A percentile compares a stretch with the other conserved stretches of the same genome.
phyloP scores from a whole-genome alignment of 2,329 filamentous ascomycete species.

The Cladosporium halotolerans region DNA sequence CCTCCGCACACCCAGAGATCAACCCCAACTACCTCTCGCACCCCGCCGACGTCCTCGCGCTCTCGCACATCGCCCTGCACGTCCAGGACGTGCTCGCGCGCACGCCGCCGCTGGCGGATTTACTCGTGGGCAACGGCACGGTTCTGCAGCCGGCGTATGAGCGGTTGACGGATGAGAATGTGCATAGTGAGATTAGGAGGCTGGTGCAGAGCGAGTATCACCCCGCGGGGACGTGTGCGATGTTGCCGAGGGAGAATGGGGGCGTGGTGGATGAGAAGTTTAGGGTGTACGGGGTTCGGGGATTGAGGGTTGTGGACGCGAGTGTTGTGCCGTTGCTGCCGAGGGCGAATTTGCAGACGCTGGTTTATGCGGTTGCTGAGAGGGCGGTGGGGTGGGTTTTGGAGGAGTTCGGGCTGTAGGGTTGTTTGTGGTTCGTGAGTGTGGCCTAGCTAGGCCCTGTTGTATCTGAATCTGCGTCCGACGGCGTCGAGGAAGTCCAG shows the following conservation, averaged over 20 bases:
- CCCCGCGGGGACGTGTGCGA: slow-evolving; percentile 12
- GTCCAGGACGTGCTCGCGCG: not conserved
- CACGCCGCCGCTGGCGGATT: not conserved
- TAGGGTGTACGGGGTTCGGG: slow-evolving; percentile 31
- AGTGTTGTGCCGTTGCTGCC: slow-evolving; percentile 26
- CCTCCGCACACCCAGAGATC: slow-evolving; percentile 18
- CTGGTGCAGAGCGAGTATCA: slow-evolving; percentile 8
- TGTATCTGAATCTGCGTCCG: no score
- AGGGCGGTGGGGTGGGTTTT: slow-evolving; percentile 15
- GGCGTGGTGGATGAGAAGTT: slow-evolving; percentile 31
- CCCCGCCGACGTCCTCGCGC: slow-evolving; percentile 6
- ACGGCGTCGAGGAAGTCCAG: no score
- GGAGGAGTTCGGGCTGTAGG: not conserved
- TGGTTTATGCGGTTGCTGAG: slow-evolving; percentile 29
- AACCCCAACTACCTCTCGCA: slow-evolving; percentile 44
- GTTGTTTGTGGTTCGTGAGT: not conserved
- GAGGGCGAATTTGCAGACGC: slow-evolving; percentile 24
- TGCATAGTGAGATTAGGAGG: slow-evolving; percentile 10
- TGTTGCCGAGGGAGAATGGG: slow-evolving; percentile 11
- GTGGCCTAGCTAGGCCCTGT: no score
- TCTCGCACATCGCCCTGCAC: not conserved
- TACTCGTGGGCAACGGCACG: slow-evolving; percentile 2
- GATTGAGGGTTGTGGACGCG: slow-evolving; percentile 33
- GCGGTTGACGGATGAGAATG: not conserved
- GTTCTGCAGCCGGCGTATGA: not conserved